phyloP scores from a whole-genome alignment of 2,329 filamentous ascomycete species.

The Ceratocystis lukuohia region DNA sequence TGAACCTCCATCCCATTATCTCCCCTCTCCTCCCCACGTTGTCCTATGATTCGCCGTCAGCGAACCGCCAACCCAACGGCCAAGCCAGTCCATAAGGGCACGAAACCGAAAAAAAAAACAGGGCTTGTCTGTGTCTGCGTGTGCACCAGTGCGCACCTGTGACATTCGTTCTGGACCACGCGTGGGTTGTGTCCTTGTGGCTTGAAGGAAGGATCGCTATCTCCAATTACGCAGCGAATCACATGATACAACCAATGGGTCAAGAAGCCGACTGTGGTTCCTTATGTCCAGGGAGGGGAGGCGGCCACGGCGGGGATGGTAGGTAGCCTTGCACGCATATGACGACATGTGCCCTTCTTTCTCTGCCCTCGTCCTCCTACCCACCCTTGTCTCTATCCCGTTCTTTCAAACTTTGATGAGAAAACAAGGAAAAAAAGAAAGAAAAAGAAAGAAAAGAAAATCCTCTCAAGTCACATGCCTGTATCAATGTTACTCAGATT shows the following conservation, averaged over 20 bases:
- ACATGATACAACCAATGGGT: background rate
- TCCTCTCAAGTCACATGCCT: constrained; percentile 1
- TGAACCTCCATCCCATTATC: background rate
- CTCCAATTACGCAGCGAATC: background rate
- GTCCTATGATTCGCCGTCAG: background rate
- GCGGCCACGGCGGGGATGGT: background rate
- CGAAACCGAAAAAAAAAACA: background rate
- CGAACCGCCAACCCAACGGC: background rate
- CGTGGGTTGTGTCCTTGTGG: background rate
- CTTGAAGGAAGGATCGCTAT: background rate
- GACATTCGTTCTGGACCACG: background rate
- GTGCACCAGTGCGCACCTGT: background rate
- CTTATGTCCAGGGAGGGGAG: too few relatives aligned
- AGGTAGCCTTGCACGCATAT: background rate
- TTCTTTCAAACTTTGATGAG: background rate
- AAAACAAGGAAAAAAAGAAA: background rate
- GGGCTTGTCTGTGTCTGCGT: background rate
- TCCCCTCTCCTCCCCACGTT: background rate
- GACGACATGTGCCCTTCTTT: background rate
- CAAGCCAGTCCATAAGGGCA: background rate
- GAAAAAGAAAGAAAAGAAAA: background rate
- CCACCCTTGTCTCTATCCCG: background rate
- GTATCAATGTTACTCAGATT: background rate
- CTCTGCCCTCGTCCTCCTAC: background rate
- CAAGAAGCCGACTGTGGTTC: too few relatives aligned